Evolutionary conservation across 2,329 filamentous ascomycete species (phyloP).

Genomic region (Pseudogymnoascus sp.): DNA sequence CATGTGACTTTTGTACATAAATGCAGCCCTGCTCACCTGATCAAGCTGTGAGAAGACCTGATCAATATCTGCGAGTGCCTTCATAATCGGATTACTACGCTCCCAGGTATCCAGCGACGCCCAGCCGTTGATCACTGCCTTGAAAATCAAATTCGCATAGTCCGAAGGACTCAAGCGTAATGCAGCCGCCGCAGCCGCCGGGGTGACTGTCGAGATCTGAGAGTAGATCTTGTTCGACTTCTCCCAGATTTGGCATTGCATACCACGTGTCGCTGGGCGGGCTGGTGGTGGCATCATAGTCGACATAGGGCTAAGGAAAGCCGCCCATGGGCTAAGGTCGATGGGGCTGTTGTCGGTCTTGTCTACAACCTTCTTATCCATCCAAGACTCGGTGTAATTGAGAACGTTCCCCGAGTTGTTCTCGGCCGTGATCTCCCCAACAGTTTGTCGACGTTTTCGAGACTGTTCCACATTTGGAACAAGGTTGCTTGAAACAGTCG

Average conservation of each 20-base stretch:
- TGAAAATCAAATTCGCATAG: conserved; percentile 3
- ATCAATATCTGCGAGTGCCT: conserved; percentile 17
- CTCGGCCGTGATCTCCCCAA: neutral
- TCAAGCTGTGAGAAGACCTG: conserved; percentile 17
- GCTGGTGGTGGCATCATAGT: neutral
- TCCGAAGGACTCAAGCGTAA: neutral
- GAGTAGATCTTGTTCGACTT: conserved; percentile 17
- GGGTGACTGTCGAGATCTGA: neutral
- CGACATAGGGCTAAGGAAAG: neutral
- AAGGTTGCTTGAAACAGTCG: neutral
- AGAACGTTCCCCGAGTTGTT: neutral
- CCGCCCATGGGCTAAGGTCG: neutral
- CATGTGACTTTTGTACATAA: conserved; percentile 17
- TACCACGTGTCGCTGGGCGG: neutral
- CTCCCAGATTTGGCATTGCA: conserved; percentile 13
- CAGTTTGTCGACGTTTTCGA: neutral
- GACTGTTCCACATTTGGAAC: neutral
- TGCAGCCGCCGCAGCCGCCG: neutral
- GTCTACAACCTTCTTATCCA: neutral
- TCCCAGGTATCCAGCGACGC: conserved; percentile 13
- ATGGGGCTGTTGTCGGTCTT: neutral
- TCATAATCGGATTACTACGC: conserved; percentile 15
- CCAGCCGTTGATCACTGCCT: conserved; percentile 2
- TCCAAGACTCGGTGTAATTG: neutral
- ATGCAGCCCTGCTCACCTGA: conserved; percentile 17